phyloP scores from a whole-genome alignment of 805 yeast species.

The Metschnikowia shivogae region DNA sequence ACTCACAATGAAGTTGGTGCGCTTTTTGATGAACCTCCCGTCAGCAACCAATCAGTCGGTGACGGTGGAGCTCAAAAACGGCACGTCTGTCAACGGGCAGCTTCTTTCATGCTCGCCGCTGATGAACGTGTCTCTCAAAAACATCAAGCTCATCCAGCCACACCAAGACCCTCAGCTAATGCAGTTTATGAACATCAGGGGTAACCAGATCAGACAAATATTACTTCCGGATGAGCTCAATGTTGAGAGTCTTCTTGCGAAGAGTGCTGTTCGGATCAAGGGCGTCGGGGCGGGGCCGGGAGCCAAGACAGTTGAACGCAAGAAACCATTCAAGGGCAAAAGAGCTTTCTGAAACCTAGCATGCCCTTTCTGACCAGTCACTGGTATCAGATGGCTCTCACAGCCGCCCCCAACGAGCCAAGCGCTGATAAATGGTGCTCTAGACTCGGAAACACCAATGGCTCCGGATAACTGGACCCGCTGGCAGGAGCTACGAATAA shows the following conservation, averaged over 20 bases:
- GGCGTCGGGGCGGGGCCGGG: slow-evolving; percentile 45
- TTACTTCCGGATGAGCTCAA: slow-evolving; percentile 83
- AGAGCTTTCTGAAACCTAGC: slow-evolving; percentile 10
- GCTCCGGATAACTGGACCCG: too few relatives aligned
- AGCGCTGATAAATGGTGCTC: too few relatives aligned
- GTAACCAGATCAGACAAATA: slow-evolving; percentile 81
- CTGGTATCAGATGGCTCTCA: too few relatives aligned
- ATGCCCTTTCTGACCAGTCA: too few relatives aligned
- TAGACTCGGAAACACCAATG: too few relatives aligned
- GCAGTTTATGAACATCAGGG: slow-evolving; percentile 81
- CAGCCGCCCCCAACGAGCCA: too few relatives aligned
- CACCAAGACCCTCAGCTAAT: slow-evolving; percentile 65
- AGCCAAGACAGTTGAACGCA: slow-evolving; percentile 14
- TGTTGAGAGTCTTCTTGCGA: slow-evolving; percentile 58
- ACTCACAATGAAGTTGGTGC: slow-evolving; percentile 55
- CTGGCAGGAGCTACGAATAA: too few relatives aligned
- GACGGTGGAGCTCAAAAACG: slow-evolving; percentile 87
- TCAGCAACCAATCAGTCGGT: slow-evolving; percentile 70
- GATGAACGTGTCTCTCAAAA: slow-evolving; percentile 82
- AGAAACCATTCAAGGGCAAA: slow-evolving; percentile 16
- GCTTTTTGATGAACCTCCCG: slow-evolving; percentile 76
- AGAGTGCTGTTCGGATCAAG: slow-evolving; percentile 40
- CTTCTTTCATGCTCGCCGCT: slow-evolving; percentile 80
- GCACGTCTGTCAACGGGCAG: slow-evolving; percentile 81
- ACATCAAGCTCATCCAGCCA: slow-evolving; percentile 72